Evolutionary conservation across 768 basidiomycete genomes (phyloP).

Genomic region (Pisolithus marmoratus): DNA sequence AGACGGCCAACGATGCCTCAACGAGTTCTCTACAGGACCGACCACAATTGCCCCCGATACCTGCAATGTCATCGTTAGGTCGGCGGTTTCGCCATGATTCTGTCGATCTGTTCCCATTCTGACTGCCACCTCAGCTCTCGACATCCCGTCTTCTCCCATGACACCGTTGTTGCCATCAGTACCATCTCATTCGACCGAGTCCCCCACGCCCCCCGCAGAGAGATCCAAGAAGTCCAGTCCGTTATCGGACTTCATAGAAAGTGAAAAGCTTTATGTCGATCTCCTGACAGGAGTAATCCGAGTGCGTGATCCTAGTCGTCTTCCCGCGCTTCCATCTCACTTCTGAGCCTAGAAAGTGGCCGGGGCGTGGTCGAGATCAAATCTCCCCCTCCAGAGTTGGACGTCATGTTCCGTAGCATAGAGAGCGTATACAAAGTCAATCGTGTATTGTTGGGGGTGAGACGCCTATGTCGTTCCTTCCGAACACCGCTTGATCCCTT

Average conservation of each 20-base stretch:
- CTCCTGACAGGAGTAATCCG: slow-evolving; percentile 85
- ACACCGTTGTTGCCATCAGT: slow-evolving; percentile 23
- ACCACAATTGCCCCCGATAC: slow-evolving; percentile 8
- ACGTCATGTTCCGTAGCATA: slow-evolving; percentile 90
- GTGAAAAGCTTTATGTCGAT: slow-evolving; percentile 89
- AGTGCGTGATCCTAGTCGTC: slow-evolving; percentile 42
- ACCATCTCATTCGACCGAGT: slow-evolving; percentile 3
- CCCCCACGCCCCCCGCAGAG: slow-evolving; percentile 29
- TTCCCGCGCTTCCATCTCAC: slow-evolving; percentile 7
- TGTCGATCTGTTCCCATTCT: slow-evolving; percentile 9
- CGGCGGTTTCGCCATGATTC: not conserved
- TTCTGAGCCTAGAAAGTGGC: slow-evolving; percentile 75
- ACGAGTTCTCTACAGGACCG: slow-evolving; percentile 3
- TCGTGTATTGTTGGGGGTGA: slow-evolving; percentile 68
- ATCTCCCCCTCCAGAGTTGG: slow-evolving; percentile 91
- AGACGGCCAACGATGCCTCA: slow-evolving; percentile 7
- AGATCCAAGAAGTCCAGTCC: slow-evolving; percentile 72
- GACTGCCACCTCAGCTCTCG: slow-evolving; percentile 17
- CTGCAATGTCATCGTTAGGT: slow-evolving; percentile 21
- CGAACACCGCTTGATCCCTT: slow-evolving; percentile 8
- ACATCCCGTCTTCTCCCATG: slow-evolving; percentile 15
- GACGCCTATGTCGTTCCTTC: not conserved
- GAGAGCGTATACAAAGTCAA: slow-evolving; percentile 93
- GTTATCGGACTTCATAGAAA: slow-evolving; percentile 87
- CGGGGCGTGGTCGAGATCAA: slow-evolving; percentile 93